Percentiles rank a stretch among this genome's conserved stretches.
Evolutionary conservation across 495 filamentous ascomycete genomes (phyloP).

Genomic region (Xanthoparmelia taractica): DNA sequence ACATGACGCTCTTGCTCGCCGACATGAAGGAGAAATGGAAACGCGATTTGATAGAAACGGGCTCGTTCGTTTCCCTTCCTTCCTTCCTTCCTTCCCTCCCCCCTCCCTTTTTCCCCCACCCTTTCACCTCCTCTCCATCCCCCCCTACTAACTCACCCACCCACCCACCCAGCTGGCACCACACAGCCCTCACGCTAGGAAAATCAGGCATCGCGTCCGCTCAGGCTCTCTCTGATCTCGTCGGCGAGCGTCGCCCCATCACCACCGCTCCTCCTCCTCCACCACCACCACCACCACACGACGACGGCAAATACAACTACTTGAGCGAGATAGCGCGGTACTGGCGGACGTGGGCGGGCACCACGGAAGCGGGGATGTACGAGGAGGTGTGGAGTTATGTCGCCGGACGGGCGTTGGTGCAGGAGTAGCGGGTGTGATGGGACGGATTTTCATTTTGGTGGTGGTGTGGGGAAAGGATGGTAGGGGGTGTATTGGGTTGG

Average conservation of each 20-base stretch:
- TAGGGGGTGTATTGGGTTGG: neutral
- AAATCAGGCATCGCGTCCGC: neutral
- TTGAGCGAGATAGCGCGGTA: neutral
- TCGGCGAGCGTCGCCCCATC: neutral
- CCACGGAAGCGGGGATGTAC: neutral
- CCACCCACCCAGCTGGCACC: neutral
- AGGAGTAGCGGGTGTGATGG: neutral
- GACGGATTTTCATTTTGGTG: too few species aligned
- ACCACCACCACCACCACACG: too few species aligned
- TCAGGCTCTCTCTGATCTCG: neutral
- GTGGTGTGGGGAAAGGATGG: neutral
- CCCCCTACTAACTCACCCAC: neutral
- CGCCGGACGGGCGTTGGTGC: neutral
- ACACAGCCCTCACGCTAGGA: neutral
- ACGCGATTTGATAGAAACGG: neutral
- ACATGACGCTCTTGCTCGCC: neutral
- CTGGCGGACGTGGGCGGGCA: neutral
- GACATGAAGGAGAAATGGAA: neutral
- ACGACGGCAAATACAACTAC: neutral
- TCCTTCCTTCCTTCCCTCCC: neutral
- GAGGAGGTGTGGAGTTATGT: slow-evolving; percentile 1
- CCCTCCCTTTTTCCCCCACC: neutral
- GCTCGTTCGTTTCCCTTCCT: neutral
- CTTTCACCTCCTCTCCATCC: neutral
- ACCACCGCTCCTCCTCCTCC: neutral